These are phyloP conservation scores for Arachis hypogaea DNA, from an alignment of 306 rosid genomes.

Conservation along the genomic window DNA sequence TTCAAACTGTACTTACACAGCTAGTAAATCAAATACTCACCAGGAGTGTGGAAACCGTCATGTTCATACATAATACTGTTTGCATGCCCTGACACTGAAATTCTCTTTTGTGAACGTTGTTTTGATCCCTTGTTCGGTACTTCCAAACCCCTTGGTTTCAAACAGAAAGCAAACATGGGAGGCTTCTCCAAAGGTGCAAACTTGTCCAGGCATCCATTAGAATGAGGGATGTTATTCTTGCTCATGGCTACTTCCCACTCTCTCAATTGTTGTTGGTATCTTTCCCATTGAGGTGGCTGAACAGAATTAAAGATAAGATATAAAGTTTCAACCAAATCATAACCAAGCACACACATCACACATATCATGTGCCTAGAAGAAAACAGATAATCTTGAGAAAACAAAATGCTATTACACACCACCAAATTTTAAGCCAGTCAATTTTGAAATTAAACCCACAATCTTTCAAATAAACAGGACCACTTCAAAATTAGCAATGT, in stretches of 20 bases:
- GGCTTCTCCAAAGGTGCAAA: conserved; percentile 76
- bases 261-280: conserved; percentile 65
- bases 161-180: conserved; percentile 88
- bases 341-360: conserved; percentile 4
- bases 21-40: conserved; percentile 48
- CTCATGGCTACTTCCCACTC: conserved; percentile 79
- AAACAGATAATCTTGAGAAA: conserved; percentile 27
- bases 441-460: no score
- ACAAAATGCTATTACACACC: background rate
- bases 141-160: conserved; percentile 94
- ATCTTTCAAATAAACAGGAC: no score
- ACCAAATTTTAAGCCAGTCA: no score
- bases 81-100: conserved; percentile 67
- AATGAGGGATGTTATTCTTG: conserved; percentile 45
- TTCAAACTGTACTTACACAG: conserved; percentile 14
- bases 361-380: conserved; percentile 8
- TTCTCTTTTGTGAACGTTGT: conserved; percentile 80
- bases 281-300: conserved; percentile 91
- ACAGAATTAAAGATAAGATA: conserved; percentile 26
- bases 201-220: conserved; percentile 60
- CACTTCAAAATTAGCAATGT: no score
- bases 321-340: conserved; percentile 16
- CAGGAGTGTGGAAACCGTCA: conserved; percentile 66
- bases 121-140: conserved; percentile 76
- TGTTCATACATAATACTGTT: conserved; percentile 54